Evolutionary conservation across 352 stramenopile genomes (phyloP).

Genomic region (Globisporangium yorkense): DNA sequence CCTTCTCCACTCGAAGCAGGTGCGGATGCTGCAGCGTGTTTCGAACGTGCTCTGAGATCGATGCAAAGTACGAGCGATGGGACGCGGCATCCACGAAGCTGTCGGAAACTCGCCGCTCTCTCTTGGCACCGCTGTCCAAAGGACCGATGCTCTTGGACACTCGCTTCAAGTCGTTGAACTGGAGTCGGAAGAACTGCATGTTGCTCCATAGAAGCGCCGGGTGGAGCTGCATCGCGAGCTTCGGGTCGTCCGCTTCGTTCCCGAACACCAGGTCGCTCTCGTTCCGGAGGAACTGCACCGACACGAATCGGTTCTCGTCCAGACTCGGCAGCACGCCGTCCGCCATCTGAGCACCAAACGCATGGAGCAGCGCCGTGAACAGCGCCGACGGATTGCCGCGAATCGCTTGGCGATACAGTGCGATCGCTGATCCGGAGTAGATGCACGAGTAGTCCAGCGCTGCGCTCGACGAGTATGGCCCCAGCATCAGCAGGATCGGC

Average conservation of each 20-base stretch:
- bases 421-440: conserved; percentile 9
- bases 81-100: conserved; percentile 4
- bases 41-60: conserved; percentile 3
- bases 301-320: conserved; percentile 47
- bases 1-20: conserved; percentile 27
- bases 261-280: conserved; percentile 53
- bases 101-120: not conserved
- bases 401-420: conserved; percentile 44
- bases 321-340: conserved; percentile 48
- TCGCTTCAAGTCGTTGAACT: conserved; percentile 45
- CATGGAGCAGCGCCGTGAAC: conserved; percentile 48
- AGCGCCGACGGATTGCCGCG: conserved; percentile 51
- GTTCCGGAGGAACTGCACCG: conserved; percentile 45
- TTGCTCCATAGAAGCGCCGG: conserved; percentile 31
- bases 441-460: conserved; percentile 25
- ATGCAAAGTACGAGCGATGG: conserved; percentile 2
- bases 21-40: conserved; percentile 13
- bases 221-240: conserved; percentile 40
- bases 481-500: conserved; percentile 53
- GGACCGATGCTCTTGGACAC: conserved; percentile 2
- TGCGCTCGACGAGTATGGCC: conserved; percentile 52
- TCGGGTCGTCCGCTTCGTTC: conserved; percentile 40
- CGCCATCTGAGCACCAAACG: conserved; percentile 45
- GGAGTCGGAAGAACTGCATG: conserved; percentile 50
- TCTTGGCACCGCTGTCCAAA: not conserved